Evolutionary conservation across 208 protist genomes (phyloP), one percentile per base, ranked within the genome.

Genomic region (Acanthamoeba triangularis): DNA sequence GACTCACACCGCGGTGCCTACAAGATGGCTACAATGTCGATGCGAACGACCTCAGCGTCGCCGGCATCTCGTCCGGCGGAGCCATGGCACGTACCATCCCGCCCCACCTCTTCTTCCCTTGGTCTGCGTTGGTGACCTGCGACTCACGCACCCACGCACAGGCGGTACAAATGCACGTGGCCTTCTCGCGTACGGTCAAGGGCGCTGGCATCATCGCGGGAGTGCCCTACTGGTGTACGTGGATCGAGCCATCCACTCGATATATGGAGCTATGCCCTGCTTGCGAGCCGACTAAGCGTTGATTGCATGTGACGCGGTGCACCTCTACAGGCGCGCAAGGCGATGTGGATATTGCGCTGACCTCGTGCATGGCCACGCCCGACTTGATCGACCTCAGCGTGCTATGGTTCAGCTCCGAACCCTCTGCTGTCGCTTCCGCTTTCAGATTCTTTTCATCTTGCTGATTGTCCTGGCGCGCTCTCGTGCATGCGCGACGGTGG

Each of bases 131-230:
- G 5, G 33, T 41, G 72, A 0, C 30, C 63, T 35, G 30, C 23
- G 0, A 30, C 63, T 72, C n/a, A 37, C n/a, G 23, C 63, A 28
- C 74, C 23, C 11, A 3, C 28, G 30, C 23, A 11, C 78, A 87
- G 78, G 78, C 85, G 16, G 85, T 91, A 7, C 85, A 91, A 35
- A 74, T 74, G 52, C 52, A 72, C 37, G 61, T 91, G 14, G 85
- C 85, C 20, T 91, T 74, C 85, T 91, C 85, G 56, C 52, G 61
- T 56, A 47, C 52, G n/a, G 7, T 91, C 20, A 65, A 33, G 16
- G 85, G 85, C 10, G 85, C 85, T 5, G 85, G 85, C 85, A 91
- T 91, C 85, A 54, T 91, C 28, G 85, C 85, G 3, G 85, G 85
- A 20, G 85, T 44, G 28, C 85, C 85, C 37, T 91, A 72, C 35